Conservation (phyloP, 75 land plant genomes). For the Picea glauca region DNA sequence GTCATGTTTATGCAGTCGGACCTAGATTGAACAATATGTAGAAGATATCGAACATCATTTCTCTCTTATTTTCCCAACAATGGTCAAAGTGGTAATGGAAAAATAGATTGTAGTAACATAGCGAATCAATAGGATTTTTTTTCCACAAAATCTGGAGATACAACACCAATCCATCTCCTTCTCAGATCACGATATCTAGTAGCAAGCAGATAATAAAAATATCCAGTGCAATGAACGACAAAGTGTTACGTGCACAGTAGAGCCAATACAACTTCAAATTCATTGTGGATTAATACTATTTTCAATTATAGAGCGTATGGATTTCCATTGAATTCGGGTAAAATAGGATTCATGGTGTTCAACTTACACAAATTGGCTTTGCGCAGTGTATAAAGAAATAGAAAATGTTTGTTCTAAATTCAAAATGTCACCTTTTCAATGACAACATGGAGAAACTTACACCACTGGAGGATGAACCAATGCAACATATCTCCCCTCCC, state of each 20-base stretch:
- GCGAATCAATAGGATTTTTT: slow-evolving; percentile 31
- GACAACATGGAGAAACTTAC: no score
- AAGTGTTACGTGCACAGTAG: slow-evolving; percentile 60
- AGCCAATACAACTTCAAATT: background rate
- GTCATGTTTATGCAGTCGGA: slow-evolving; percentile 78
- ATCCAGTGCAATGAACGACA: slow-evolving; percentile 63
- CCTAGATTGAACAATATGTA: slow-evolving; percentile 75
- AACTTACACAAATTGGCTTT: slow-evolving; percentile 52
- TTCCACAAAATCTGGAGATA: slow-evolving; percentile 29
- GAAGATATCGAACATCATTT: slow-evolving; percentile 59
- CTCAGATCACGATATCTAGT: slow-evolving; percentile 35
- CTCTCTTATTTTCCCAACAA: slow-evolving; percentile 58
- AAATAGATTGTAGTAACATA: slow-evolving; percentile 68
- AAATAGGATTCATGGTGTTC: background rate
- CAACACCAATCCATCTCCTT: slow-evolving; percentile 65
- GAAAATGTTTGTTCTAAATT: background rate
- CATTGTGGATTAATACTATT: background rate
- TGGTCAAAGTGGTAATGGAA: slow-evolving; percentile 70
- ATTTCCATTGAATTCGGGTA: background rate
- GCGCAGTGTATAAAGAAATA: slow-evolving; percentile 59
- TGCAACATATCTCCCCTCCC: no score
- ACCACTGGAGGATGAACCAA: no score
- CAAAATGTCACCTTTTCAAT: no score
- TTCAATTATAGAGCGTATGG: background rate
- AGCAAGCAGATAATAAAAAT: slow-evolving; percentile 57